A percentile compares a stretch with the other conserved stretches of the same genome.
phyloP scores from a whole-genome alignment of 2,329 filamentous ascomycete genomes.

The Xylariomycetidae sp. region DNA sequence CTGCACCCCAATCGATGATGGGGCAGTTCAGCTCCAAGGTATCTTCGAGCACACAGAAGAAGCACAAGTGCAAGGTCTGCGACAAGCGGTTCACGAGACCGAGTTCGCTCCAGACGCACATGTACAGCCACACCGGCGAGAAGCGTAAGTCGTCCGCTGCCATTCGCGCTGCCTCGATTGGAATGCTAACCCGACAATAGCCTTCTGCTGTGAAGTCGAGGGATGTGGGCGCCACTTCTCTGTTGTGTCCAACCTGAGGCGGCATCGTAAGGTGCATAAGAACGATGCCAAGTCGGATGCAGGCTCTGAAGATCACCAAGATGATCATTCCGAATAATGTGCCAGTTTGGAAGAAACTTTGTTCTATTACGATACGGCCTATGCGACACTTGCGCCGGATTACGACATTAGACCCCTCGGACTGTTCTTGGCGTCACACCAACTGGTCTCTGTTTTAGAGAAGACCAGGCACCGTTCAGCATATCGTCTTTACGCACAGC shows the following conservation, averaged over 20 bases:
- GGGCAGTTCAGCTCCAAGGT: slow-evolving; percentile 96
- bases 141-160: slow-evolving; percentile 81
- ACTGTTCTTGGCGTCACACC: slow-evolving; percentile 5
- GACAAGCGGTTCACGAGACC: slow-evolving; percentile 95
- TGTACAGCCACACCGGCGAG: slow-evolving; percentile 97
- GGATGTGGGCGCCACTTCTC: slow-evolving; percentile 95
- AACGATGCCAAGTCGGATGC: slow-evolving; percentile 60
- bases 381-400: slow-evolving; percentile 14
- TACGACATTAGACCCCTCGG: slow-evolving; percentile 17
- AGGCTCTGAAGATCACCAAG: slow-evolving; percentile 57
- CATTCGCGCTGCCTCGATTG: neutral
- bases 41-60: slow-evolving; percentile 93
- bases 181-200: slow-evolving; percentile 38
- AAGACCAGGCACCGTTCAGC: slow-evolving; percentile 14
- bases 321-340: slow-evolving; percentile 51
- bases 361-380: slow-evolving; percentile 2
- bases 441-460: slow-evolving; percentile 18
- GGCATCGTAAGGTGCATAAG: slow-evolving; percentile 95
- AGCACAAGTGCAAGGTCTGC: slow-evolving; percentile 99
- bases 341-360: slow-evolving; percentile 9
- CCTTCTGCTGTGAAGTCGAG: slow-evolving; percentile 89
- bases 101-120: slow-evolving; percentile 91
- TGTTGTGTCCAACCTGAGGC: slow-evolving; percentile 88
- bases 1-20: slow-evolving; percentile 96
- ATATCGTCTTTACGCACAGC: slow-evolving; percentile 15